A percentile compares a stretch with the other conserved stretches of the same genome.
phyloP scores from a whole-genome alignment of 2,329 filamentous ascomycete species.

The Alternaria sp. region DNA sequence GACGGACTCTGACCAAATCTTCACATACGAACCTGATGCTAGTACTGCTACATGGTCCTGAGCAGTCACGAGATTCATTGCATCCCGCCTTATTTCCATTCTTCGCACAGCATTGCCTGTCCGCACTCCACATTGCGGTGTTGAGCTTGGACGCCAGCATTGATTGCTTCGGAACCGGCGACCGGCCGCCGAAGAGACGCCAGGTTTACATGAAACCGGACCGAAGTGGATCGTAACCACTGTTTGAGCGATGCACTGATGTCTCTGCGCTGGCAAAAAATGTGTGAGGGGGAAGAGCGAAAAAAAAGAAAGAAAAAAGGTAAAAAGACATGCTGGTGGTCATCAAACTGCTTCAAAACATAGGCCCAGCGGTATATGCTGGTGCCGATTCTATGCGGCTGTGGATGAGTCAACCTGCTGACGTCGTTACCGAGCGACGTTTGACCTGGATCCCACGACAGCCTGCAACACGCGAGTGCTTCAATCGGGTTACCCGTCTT shows the following conservation, averaged over 20 bases:
- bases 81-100: slow-evolving; percentile 4
- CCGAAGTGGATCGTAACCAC: slow-evolving; percentile 26
- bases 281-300: not conserved
- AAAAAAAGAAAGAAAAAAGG: slow-evolving; percentile 5
- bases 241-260: slow-evolving; percentile 10
- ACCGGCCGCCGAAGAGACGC: slow-evolving; percentile 6
- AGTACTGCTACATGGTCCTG: not conserved
- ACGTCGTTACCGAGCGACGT: slow-evolving; percentile 12
- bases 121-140: slow-evolving; percentile 11
- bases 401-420: slow-evolving; percentile 12
- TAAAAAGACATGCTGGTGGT: slow-evolving; percentile 10
- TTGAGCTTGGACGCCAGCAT: slow-evolving; percentile 17
- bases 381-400: slow-evolving; percentile 15
- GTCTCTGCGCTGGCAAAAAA: slow-evolving; percentile 3
- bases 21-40: not conserved
- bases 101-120: slow-evolving; percentile 11
- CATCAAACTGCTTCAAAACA: slow-evolving; percentile 22
- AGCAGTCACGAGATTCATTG: slow-evolving; percentile 1
- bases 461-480: slow-evolving; percentile 14
- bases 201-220: slow-evolving; percentile 32
- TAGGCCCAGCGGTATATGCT: slow-evolving; percentile 13
- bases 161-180: slow-evolving; percentile 13
- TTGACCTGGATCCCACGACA: slow-evolving; percentile 12
- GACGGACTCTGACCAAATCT: not conserved
- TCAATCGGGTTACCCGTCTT: slow-evolving; percentile 15